These are phyloP conservation scores for Tylopilus sp. DNA, from an alignment of 768 basidiomycete genomes.

Conservation along the genomic window DNA sequence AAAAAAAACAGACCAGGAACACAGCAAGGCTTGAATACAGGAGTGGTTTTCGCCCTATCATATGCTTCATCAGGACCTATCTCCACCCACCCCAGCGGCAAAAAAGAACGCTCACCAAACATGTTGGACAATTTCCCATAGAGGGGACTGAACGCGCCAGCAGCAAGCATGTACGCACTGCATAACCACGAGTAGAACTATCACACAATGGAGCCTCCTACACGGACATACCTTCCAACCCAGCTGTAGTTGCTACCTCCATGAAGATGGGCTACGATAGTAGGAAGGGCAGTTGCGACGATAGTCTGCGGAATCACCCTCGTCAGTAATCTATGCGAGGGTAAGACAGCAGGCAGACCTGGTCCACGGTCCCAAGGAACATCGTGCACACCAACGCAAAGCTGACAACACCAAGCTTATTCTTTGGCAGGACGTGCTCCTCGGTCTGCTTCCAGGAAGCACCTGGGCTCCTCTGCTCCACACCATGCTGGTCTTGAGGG, in stretches of 20 bases:
- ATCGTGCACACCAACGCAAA: slow-evolving; percentile 24
- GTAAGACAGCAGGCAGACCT: slow-evolving; percentile 33
- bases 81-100: background rate
- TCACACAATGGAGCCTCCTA: no score
- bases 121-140: slow-evolving; percentile 77
- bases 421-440: slow-evolving; percentile 44
- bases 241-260: slow-evolving; percentile 64
- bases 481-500: background rate
- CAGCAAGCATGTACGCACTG: slow-evolving; percentile 72
- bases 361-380: slow-evolving; percentile 49
- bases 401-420: slow-evolving; percentile 17
- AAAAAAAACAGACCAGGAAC: slow-evolving; percentile 44
- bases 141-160: slow-evolving; percentile 60
- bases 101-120: slow-evolving; percentile 27
- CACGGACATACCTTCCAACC: slow-evolving; percentile 52
- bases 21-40: slow-evolving; percentile 60
- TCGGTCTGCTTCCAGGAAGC: slow-evolving; percentile 51
- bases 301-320: slow-evolving; percentile 47
- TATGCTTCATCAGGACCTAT: background rate
- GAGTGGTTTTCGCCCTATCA: slow-evolving; percentile 59
- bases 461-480: slow-evolving; percentile 29
- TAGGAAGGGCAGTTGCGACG: slow-evolving; percentile 68
- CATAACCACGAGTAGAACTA: background rate
- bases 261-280: slow-evolving; percentile 60
- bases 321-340: background rate